Evolutionary conservation across 208 protist species (phyloP).

Genomic region (Leishmania turanica): DNA sequence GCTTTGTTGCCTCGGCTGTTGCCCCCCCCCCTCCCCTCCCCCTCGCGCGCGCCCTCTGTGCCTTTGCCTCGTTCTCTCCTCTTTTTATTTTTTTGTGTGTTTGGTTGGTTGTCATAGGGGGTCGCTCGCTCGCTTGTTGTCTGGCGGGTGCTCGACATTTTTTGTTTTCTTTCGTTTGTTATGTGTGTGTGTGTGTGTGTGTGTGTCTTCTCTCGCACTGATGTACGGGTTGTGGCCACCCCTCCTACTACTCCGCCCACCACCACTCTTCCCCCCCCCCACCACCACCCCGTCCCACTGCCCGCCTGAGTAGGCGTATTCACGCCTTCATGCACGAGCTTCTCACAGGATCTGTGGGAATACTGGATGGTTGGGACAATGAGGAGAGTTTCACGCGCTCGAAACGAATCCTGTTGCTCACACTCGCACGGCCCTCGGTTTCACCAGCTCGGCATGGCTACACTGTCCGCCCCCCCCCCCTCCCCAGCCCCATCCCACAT

Average conservation of each 20-base stretch:
- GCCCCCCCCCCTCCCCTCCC: background rate
- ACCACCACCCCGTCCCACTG: background rate
- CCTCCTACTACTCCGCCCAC: too few relatives aligned
- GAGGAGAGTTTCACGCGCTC: background rate
- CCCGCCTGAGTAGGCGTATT: background rate
- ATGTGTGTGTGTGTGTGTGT: too few relatives aligned
- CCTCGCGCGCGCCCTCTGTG: background rate
- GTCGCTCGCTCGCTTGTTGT: background rate
- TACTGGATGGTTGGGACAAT: background rate
- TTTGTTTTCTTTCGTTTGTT: background rate
- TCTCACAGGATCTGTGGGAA: background rate
- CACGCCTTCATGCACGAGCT: background rate
- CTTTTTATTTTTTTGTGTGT: background rate
- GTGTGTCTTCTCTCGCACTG: background rate
- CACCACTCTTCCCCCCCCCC: too few relatives aligned
- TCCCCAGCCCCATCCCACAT: background rate
- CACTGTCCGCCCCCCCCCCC: background rate
- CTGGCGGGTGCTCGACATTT: background rate
- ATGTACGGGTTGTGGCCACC: background rate
- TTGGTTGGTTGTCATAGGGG: background rate
- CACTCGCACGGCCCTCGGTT: background rate
- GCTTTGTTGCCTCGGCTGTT: background rate
- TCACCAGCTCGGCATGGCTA: background rate
- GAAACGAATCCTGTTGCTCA: background rate
- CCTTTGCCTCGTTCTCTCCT: background rate